Conservation (phyloP, 139 green algal genomes). For the Coccomyxa sp. region DNA sequence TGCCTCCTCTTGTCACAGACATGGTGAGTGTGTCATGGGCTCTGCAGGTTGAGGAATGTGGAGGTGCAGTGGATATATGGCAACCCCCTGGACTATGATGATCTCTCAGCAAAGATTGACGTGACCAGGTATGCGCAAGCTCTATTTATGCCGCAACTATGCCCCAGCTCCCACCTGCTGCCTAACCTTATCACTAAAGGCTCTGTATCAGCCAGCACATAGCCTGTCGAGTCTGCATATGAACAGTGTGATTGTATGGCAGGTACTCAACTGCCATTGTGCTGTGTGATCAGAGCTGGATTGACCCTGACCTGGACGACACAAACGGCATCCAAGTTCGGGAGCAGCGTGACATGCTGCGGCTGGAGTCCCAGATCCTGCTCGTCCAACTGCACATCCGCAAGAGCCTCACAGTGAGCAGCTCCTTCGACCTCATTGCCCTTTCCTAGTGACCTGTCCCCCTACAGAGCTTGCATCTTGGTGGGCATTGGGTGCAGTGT, state of each 20-base stretch:
- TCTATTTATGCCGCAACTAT: no score
- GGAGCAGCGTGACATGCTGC: conserved; percentile 38
- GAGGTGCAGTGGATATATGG: conserved; percentile 27
- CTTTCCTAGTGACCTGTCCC: neutral
- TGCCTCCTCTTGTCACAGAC: no score
- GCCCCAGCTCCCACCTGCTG: neutral
- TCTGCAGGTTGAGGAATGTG: conserved; percentile 16
- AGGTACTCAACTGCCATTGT: conserved; percentile 23
- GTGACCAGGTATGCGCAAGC: neutral
- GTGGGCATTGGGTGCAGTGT: no score
- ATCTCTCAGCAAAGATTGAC: conserved; percentile 18
- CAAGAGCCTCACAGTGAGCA: conserved; percentile 32
- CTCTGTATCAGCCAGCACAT: no score
- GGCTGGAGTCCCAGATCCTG: conserved; percentile 39
- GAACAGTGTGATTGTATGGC: no score
- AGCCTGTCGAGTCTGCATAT: no score
- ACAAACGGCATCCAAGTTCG: conserved; percentile 32
- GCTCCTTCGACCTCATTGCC: no score
- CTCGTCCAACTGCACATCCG: conserved; percentile 52
- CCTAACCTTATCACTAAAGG: neutral
- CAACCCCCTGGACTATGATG: conserved; percentile 36
- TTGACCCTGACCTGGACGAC: conserved; percentile 34
- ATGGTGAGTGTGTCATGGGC: no score
- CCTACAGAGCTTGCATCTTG: no score
- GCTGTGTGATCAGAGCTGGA: conserved; percentile 40